Percentiles rank a stretch among this genome's conserved stretches.
Evolutionary conservation across 1,139 yeast species (phyloP).

Genomic region (Yamadazyma trypodendri): DNA sequence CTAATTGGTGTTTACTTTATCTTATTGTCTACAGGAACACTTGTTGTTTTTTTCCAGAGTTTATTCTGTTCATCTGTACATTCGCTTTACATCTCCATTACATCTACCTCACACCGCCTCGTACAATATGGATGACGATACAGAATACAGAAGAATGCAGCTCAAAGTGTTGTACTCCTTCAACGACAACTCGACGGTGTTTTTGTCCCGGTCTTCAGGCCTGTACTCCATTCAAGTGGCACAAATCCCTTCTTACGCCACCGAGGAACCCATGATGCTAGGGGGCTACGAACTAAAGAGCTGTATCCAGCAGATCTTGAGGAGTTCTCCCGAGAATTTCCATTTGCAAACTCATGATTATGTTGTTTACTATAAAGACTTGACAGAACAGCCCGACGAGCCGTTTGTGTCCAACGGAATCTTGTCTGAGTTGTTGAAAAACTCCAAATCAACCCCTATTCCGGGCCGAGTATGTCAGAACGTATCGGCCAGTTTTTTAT

Average conservation of each 20-base stretch:
- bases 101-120: background rate
- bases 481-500: constrained; percentile 51
- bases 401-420: constrained; percentile 76
- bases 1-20: constrained; percentile 3
- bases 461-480: constrained; percentile 76
- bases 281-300: constrained; percentile 58
- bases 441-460: constrained; percentile 37
- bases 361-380: constrained; percentile 70
- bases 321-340: constrained; percentile 60
- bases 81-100: constrained; percentile 1
- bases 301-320: constrained; percentile 51
- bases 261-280: constrained; percentile 35
- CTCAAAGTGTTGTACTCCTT: constrained; percentile 62
- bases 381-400: constrained; percentile 69
- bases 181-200: constrained; percentile 56
- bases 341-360: constrained; percentile 51
- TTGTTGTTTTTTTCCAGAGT: background rate
- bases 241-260: constrained; percentile 24
- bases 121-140: constrained; percentile 16
- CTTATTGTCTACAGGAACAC: background rate
- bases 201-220: constrained; percentile 52
- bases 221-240: constrained; percentile 49
- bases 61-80: background rate
- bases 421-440: constrained; percentile 42
- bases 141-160: constrained; percentile 42